Evolutionary conservation across 1,284 basidiomycete species (phyloP).

Genomic region (Rhodotorula sp.): DNA sequence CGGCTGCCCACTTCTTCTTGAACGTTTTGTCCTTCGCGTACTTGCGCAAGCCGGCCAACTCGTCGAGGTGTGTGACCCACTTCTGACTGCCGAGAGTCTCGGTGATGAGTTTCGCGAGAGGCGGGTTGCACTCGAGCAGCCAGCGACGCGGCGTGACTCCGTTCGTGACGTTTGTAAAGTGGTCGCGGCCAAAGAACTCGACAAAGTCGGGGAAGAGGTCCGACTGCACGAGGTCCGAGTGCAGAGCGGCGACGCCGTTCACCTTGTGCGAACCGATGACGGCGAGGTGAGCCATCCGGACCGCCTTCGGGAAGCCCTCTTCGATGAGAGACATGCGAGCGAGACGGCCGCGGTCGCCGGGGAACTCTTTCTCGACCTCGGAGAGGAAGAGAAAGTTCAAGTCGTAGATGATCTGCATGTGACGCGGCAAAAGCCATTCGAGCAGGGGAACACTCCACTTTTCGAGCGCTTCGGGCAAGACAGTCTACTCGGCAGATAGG

Average conservation of each 20-base stretch:
- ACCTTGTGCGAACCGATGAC: constrained; percentile 70
- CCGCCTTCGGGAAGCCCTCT: constrained; percentile 53
- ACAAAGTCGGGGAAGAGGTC: constrained; percentile 85
- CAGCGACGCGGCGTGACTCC: constrained; percentile 76
- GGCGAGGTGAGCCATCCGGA: constrained; percentile 56
- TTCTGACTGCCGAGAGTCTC: constrained; percentile 73
- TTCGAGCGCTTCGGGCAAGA: constrained; percentile 53
- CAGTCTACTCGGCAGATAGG: constrained; percentile 12
- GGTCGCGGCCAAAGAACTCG: constrained; percentile 56
- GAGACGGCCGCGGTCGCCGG: constrained; percentile 59
- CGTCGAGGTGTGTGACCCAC: constrained; percentile 76
- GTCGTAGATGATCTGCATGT: constrained; percentile 86
- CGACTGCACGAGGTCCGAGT: constrained; percentile 53
- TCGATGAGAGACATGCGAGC: constrained; percentile 85
- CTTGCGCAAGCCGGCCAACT: constrained; percentile 61
- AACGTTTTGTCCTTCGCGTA: constrained; percentile 70
- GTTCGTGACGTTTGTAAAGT: constrained; percentile 70
- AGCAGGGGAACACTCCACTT: constrained; percentile 86
- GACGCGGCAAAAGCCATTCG: constrained; percentile 70
- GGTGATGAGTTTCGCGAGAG: constrained; percentile 76
- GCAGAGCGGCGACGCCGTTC: constrained; percentile 90
- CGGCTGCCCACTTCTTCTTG: constrained; percentile 71
- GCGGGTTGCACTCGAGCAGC: constrained; percentile 81
- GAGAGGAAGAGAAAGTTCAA: constrained; percentile 56
- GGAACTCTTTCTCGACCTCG: constrained; percentile 82